Evolutionary conservation across 2,329 filamentous ascomycete genomes (phyloP), one percentile per base, ranked within the genome.

Genomic region (Coniochaeta pulveracea): DNA sequence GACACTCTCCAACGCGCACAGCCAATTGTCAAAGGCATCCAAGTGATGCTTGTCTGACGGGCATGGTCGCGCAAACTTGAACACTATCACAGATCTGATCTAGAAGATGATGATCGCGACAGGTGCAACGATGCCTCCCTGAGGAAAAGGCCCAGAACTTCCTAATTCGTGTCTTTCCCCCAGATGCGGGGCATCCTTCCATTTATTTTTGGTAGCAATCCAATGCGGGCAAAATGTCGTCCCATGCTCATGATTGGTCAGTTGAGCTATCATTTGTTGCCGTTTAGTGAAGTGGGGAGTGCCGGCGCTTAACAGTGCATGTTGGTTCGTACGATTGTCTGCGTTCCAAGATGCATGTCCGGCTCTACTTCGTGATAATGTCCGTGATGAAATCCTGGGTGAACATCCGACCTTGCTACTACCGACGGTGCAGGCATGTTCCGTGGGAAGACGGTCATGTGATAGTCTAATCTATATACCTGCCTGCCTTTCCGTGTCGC

Each of bases 241-340:
- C n/a, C n/a, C n/a, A n/a, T n/a, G n/a, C n/a, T n/a, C n/a, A n/a
- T n/a, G n/a, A n/a, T n/a, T n/a, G n/a, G n/a, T 19, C 5, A 14
- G 15, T 11, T 10, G 5, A 10, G 4, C 33, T 34, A 11, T 11
- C 14, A 34, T 34, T 34, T 15, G 33, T 24, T 27, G 11, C 5
- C 11, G 5, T 5, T 14, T 19, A 12, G 35, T 37, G 32, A 23
- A 34, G 21, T 33, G 31, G 25, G 25, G 31, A 26, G 39, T 38
- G 36, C 36, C 38, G 40, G 34, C 40, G 40, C 40, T 42, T 42
- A 42, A 39, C 22, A 23, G 17, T 9, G 26, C 34, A 27, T 36
- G 19, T 32, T 42, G 38, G 31, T 38, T 30, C 16, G 29, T 12
- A 16, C 15, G 35, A 15, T 37, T 15, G 7, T 10, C 23, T 24